Evolutionary conservation across 2,329 filamentous ascomycete genomes (phyloP).

Genomic region (Parasarocladium wereldwijsianum): DNA sequence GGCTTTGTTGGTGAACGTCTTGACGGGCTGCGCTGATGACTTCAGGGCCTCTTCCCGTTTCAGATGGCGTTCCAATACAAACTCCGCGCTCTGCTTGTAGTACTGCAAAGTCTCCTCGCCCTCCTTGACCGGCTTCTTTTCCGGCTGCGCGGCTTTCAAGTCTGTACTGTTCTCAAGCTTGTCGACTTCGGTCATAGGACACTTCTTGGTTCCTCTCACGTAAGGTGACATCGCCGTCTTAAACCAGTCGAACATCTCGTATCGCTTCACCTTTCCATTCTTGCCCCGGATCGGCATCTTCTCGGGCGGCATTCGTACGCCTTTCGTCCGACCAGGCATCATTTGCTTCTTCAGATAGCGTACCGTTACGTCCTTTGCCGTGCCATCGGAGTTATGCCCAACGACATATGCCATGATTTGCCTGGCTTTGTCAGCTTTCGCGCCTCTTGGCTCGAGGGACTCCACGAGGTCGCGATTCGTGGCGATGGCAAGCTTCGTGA

Average conservation of each 20-base stretch:
- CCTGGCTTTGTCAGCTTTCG: constrained; percentile 69
- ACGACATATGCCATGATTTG: constrained; percentile 86
- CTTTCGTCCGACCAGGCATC: constrained; percentile 82
- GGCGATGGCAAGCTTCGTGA: constrained; percentile 54
- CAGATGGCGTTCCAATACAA: constrained; percentile 71
- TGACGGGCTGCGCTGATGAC: constrained; percentile 52
- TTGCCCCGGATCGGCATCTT: constrained; percentile 69
- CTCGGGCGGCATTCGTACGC: constrained; percentile 60
- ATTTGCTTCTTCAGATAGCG: constrained; percentile 73
- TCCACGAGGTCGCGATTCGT: constrained; percentile 58
- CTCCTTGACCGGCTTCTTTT: constrained; percentile 59
- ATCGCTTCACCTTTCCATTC: constrained; percentile 60
- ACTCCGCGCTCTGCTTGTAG: constrained; percentile 76
- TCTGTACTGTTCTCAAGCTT: constrained; percentile 67
- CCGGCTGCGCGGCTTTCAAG: constrained; percentile 55
- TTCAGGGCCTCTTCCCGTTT: constrained; percentile 82
- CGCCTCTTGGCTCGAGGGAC: constrained; percentile 68
- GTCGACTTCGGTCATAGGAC: constrained; percentile 55
- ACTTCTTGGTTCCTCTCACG: constrained; percentile 27
- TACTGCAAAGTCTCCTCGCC: constrained; percentile 74
- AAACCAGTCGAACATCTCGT: constrained; percentile 82
- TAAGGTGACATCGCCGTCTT: constrained; percentile 66
- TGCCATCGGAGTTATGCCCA: constrained; percentile 68
- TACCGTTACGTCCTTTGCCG: constrained; percentile 87
- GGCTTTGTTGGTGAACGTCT: constrained; percentile 57